Evolutionary conservation across 1,139 yeast genomes (phyloP).

Genomic region (Nakaseomyces glabratus): DNA sequence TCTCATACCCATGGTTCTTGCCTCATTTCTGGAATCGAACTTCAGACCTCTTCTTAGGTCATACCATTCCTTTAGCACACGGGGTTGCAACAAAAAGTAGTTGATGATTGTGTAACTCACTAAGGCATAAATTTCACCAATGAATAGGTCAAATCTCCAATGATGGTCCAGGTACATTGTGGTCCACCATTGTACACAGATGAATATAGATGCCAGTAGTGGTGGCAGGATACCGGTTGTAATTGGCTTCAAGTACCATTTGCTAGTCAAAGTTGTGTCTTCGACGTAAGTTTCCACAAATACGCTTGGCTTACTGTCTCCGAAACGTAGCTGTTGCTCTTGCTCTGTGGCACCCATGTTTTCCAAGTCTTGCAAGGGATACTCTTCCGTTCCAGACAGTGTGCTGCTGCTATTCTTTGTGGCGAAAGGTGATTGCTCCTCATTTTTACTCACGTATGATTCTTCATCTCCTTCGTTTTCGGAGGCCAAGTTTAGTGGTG

Average conservation of each 20-base stretch:
- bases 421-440: too few relatives aligned
- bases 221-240: slow-evolving; percentile 28
- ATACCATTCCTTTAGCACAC: slow-evolving; percentile 21
- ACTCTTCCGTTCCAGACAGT: not conserved
- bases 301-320: slow-evolving; percentile 5
- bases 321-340: not conserved
- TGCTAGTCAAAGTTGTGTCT: slow-evolving; percentile 12
- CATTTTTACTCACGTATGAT: too few relatives aligned
- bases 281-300: slow-evolving; percentile 15
- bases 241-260: slow-evolving; percentile 20
- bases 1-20: slow-evolving; percentile 52
- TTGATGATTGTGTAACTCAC: slow-evolving; percentile 37
- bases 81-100: slow-evolving; percentile 27
- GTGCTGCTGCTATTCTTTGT: not conserved
- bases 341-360: not conserved
- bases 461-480: not conserved
- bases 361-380: not conserved
- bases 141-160: slow-evolving; percentile 52
- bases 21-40: slow-evolving; percentile 28
- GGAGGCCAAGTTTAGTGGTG: slow-evolving; percentile 4
- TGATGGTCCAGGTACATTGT: slow-evolving; percentile 67
- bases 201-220: slow-evolving; percentile 35
- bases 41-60: slow-evolving; percentile 32
- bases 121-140: slow-evolving; percentile 45
- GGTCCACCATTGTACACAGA: slow-evolving; percentile 59